Evolutionary conservation across 768 basidiomycete genomes (phyloP).

Genomic region (Leccinellum luteum): DNA sequence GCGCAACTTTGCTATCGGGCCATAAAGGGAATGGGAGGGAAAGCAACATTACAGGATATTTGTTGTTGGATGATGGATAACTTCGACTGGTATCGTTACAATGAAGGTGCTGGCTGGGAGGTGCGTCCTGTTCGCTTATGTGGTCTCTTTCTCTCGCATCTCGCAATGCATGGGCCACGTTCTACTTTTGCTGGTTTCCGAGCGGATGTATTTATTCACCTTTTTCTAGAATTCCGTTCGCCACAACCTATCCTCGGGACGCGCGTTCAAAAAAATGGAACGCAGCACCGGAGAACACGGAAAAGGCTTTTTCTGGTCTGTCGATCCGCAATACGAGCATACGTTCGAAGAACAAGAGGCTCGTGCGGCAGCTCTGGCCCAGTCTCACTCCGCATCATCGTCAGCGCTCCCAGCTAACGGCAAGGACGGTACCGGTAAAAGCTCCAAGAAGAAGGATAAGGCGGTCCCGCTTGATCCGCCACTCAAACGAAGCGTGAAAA

Average conservation of each 20-base stretch:
- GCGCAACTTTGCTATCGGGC: conserved; percentile 90
- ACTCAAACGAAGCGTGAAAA: conserved; percentile 68
- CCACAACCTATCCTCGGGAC: conserved; percentile 90
- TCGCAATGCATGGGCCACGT: neutral
- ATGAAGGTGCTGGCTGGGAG: conserved; percentile 87
- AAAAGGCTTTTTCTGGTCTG: conserved; percentile 92
- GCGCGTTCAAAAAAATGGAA: conserved; percentile 89
- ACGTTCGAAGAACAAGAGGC: conserved; percentile 69
- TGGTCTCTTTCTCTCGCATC: neutral
- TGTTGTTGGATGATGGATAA: conserved; percentile 88
- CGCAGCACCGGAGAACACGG: conserved; percentile 81
- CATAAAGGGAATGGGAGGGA: conserved; percentile 75
- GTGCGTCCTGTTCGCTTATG: conserved; percentile 41
- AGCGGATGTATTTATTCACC: conserved; percentile 11
- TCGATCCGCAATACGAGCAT: conserved; percentile 72
- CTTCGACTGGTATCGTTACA: conserved; percentile 88
- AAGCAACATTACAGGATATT: conserved; percentile 90
- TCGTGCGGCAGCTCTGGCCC: conserved; percentile 39
- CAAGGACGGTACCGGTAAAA: conserved; percentile 35
- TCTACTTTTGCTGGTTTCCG: neutral
- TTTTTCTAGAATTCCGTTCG: conserved; percentile 81
- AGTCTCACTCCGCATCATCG: conserved; percentile 23
- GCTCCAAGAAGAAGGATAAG: conserved; percentile 60
- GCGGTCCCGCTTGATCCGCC: conserved; percentile 52
- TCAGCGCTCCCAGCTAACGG: conserved; percentile 26